Evolutionary conservation across 371 early-diverging fungal species (phyloP), one percentile per base, ranked within the genome.

Genomic region (Apophysomyces variabilis): DNA sequence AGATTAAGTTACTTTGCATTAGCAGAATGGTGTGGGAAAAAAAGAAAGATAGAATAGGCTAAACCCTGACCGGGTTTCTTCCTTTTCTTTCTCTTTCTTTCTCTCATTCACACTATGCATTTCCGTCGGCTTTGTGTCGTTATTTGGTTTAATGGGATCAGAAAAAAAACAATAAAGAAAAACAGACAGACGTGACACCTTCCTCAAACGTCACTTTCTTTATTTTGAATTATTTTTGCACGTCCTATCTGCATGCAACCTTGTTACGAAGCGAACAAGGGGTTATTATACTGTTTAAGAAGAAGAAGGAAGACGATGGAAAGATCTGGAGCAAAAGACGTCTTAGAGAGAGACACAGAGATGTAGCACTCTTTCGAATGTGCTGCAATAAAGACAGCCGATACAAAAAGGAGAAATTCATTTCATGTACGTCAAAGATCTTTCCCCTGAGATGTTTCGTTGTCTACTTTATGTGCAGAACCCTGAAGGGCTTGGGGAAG

Each of bases 1-100:
- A 26, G 32, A 26, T 26, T 26, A 26, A 26, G 32, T 26, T 26
- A 26, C 32, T 97, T 93, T 96, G 96, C 88, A 92, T 96, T 72
- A 97, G 97, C 61, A 97, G 98, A 62, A 94, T 92, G 87, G 95
- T 96, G 62, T 89, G 94, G 68, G 94, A 92, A 82, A 85, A 88
- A 26, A 26, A 26, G 32, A 26, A 26, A 26, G 32, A 26, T 26
- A 26, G 32, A 26, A 26, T 26, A 26, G 32, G 32, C 3, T 3
- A 26, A 26, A 26, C 32, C 32, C 32, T 26, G 32, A 26, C 32
- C 3, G 32, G 32, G 32, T 26, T 26, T 26, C 32, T 26, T 26
- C 32, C 32, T 26, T 26, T 26, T 26, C 32, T 26, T 26, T 26
- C 32, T 26, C 32, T 26, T 3, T 26, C 32, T 26, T 26, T 26